Evolutionary conservation across 495 filamentous ascomycete species (phyloP), one percentile per base, ranked within the genome.

Genomic region (Neurospora pannonica): DNA sequence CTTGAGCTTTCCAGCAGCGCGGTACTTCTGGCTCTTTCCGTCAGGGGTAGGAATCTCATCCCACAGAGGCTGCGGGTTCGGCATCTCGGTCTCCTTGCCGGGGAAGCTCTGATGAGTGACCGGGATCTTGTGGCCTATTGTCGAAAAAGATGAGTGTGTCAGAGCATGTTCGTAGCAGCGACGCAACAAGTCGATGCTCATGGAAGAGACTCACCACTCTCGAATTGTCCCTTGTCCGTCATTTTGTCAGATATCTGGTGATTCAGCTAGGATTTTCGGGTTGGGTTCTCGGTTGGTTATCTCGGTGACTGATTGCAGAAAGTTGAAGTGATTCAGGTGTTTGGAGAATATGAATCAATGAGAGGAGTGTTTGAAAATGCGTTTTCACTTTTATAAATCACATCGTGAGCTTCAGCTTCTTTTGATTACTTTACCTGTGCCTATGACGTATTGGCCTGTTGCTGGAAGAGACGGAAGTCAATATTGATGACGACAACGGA

Each of bases 1-100:
- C 73, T 84, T 77, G 2, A 96, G 87, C 83, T 97, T 97, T 43
- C 90, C 91, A 13, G 94, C 92, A 15, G 93, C 88, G 81, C 90
- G 90, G 84, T 96, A 96, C 71, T 86, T 88, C 76, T 92, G 89
- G 81, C 90, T 92, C 17, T 90, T 90, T 71, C 89, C 89, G 42
- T 91, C 87, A 48, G 90, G 87, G 7, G 90, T 90, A 2, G 94
- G 93, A 17, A 96, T 77, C n/a, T 91, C 83, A 46, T 89, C 89
- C 37, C 87, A 89, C 37, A 86, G 82, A 2, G 94, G 91, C 71
- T 88, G 84, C 10, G 89, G 90, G 21, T 88, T 77, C 36, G 88
- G 85, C 84, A 96, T 86, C 67, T 92, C 85, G 43, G 81, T 78
- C 78, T 97, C 91, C 54, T 89, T 82, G 5, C 94, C 92, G 2